Evolutionary conservation across 768 basidiomycete species (phyloP).

Genomic region (Floccularia luteovirens): DNA sequence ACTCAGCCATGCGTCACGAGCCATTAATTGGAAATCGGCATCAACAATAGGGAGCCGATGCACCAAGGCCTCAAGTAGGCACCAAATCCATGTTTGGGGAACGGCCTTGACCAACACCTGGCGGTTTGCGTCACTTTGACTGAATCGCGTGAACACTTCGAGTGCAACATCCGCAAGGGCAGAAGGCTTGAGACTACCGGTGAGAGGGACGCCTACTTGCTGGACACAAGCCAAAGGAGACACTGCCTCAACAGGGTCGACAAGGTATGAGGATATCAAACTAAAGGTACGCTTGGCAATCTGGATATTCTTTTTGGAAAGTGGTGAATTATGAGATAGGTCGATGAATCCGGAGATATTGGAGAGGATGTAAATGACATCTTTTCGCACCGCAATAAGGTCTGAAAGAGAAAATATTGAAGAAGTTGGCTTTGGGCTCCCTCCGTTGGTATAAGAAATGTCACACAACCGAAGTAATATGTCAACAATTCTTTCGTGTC

Average conservation of each 20-base stretch:
- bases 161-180: constrained; percentile 68
- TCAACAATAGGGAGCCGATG: constrained; percentile 80
- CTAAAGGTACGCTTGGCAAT: constrained; percentile 55
- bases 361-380: constrained; percentile 63
- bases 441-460: constrained; percentile 28
- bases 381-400: constrained; percentile 66
- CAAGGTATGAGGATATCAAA: constrained; percentile 66
- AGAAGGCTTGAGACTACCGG: constrained; percentile 42
- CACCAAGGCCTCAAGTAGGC: constrained; percentile 62
- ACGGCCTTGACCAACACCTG: constrained; percentile 58
- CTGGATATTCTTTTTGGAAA: constrained; percentile 32
- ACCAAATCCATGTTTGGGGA: constrained; percentile 48
- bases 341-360: constrained; percentile 48
- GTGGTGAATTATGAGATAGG: constrained; percentile 31
- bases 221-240: constrained; percentile 57
- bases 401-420: constrained; percentile 63
- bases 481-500: constrained; percentile 55
- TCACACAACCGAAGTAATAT: constrained; percentile 64
- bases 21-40: constrained; percentile 61
- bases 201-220: constrained; percentile 35
- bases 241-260: constrained; percentile 60
- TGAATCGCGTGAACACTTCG: constrained; percentile 76
- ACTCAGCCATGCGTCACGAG: constrained; percentile 63
- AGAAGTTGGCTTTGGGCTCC: constrained; percentile 36
- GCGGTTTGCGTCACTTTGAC: constrained; percentile 73